A percentile compares a stretch with the other conserved stretches of the same genome.
These are phyloP conservation scores for Tolypocladium nubicola DNA, from an alignment of 2,329 filamentous ascomycete species.

Conservation along the genomic window DNA sequence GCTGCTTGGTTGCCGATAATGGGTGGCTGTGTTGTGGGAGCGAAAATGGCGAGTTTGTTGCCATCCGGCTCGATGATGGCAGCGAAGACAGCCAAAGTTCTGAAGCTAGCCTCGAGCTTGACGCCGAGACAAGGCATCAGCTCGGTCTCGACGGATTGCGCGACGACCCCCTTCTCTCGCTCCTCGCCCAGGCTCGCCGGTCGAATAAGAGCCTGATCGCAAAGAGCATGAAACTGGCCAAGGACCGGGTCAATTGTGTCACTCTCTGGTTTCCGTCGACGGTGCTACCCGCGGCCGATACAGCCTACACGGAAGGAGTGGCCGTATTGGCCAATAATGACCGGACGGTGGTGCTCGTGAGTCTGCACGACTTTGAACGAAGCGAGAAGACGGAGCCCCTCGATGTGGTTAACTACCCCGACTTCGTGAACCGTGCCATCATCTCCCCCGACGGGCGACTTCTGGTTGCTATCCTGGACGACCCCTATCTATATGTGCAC, in stretches of 20 bases:
- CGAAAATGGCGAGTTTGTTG: slow-evolving; percentile 76
- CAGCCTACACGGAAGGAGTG: slow-evolving; percentile 42
- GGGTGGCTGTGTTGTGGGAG: slow-evolving; percentile 90
- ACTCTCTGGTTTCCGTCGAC: slow-evolving; percentile 50
- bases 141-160: slow-evolving; percentile 24
- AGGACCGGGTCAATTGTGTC: slow-evolving; percentile 55
- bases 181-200: slow-evolving; percentile 26
- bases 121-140: slow-evolving; percentile 8
- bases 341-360: slow-evolving; percentile 76
- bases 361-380: slow-evolving; percentile 48
- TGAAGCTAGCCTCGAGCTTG: slow-evolving; percentile 10
- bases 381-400: slow-evolving; percentile 43
- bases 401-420: slow-evolving; percentile 62
- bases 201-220: slow-evolving; percentile 35
- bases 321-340: slow-evolving; percentile 85
- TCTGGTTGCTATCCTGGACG: slow-evolving; percentile 77
- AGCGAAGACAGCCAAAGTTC: slow-evolving; percentile 17
- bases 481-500: slow-evolving; percentile 79
- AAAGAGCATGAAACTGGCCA: slow-evolving; percentile 43
- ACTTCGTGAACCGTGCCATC: slow-evolving; percentile 88
- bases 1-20: slow-evolving; percentile 75
- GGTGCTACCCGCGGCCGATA: slow-evolving; percentile 12
- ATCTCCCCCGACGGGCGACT: slow-evolving; percentile 80
- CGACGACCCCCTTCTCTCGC: slow-evolving; percentile 22
- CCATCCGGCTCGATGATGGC: slow-evolving; percentile 51